A percentile compares a stretch with the other conserved stretches of the same genome.
Evolutionary conservation across 352 stramenopile genomes (phyloP).

Genomic region (Globisporangium canariense): DNA sequence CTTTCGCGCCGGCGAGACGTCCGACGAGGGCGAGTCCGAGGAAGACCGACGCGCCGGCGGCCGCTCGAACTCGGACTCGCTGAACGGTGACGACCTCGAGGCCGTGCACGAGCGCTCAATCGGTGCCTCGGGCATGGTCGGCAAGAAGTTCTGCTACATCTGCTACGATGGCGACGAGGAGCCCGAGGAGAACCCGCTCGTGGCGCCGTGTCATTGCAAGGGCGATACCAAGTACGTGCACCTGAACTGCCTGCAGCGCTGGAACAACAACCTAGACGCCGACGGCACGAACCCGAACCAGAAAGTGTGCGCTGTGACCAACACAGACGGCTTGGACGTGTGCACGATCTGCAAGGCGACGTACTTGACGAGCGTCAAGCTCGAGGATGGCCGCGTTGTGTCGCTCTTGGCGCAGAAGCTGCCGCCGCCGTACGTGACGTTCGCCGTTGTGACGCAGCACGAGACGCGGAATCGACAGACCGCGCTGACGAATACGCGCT

Average conservation of each 20-base stretch:
- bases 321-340: conserved; percentile 83
- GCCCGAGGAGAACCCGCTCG: conserved; percentile 79
- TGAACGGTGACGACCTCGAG: conserved; percentile 17
- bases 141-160: conserved; percentile 90
- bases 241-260: conserved; percentile 90
- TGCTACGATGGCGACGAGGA: conserved; percentile 91
- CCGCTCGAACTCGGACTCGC: conserved; percentile 15
- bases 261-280: conserved; percentile 88
- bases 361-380: conserved; percentile 86
- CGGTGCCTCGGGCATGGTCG: conserved; percentile 36
- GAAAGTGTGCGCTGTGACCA: conserved; percentile 88
- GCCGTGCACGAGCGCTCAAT: conserved; percentile 26
- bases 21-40: conserved; percentile 75
- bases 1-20: conserved; percentile 48
- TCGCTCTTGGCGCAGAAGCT: conserved; percentile 87
- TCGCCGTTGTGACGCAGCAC: conserved; percentile 89
- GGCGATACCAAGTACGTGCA: conserved; percentile 92
- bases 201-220: conserved; percentile 90
- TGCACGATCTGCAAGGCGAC: conserved; percentile 91
- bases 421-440: conserved; percentile 87
- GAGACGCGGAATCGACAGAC: conserved; percentile 80
- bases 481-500: conserved; percentile 88
- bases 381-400: conserved; percentile 84
- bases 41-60: conserved; percentile 45
- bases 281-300: conserved; percentile 78